Evolutionary conservation across 176 grass and related monocot species (phyloP), one percentile per base, ranked within the genome.

Genomic region (Aegilops speltoides): DNA sequence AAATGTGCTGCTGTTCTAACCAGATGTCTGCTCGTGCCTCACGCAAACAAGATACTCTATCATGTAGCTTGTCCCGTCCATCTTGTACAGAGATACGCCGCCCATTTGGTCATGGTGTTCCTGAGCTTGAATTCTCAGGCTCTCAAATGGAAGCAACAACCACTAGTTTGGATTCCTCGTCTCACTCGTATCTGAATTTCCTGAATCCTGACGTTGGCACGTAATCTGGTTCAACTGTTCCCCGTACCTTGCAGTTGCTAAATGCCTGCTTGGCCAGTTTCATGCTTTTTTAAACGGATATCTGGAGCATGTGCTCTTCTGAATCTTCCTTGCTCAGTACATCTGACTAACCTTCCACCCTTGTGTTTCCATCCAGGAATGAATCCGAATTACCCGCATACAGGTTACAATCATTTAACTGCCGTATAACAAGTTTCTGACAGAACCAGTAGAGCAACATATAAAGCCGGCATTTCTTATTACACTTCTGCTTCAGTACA

Each of bases 11-110:
- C 38, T 63, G 8, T 28, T 50, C 79, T 71, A 91, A 71, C 82
- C 89, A 34, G 91, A 87, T 59, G 93, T 89, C 77, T 4, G 84
- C 2, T 87, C 57, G 63, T 98, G 97, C 38, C 72, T 94, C 67
- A 98, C 94, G 24, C 97, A 98, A 25, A 96, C 97, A 73, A 98
- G 88, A 88, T 98, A 43, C 40, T 43, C 40, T 43, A 3, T 43
- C 96, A 26, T 98, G 94, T 25, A 94, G 78, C 83, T 91, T 96
- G 91, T 98, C 96, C 94, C 97, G 11, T 98, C 97, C 94, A 96
- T 93, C 61, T 98, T 98, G 76, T 98, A 98, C 20, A 96, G 87
- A 76, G 97, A 94, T 36, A 90, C 77, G 0, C 85, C 83, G 7
- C 78, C 85, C 88, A 96, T 96, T 94, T 94, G 91, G 63, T 68